phyloP scores from a whole-genome alignment of 306 rosid genomes.

The Gleditsia sinensis region DNA sequence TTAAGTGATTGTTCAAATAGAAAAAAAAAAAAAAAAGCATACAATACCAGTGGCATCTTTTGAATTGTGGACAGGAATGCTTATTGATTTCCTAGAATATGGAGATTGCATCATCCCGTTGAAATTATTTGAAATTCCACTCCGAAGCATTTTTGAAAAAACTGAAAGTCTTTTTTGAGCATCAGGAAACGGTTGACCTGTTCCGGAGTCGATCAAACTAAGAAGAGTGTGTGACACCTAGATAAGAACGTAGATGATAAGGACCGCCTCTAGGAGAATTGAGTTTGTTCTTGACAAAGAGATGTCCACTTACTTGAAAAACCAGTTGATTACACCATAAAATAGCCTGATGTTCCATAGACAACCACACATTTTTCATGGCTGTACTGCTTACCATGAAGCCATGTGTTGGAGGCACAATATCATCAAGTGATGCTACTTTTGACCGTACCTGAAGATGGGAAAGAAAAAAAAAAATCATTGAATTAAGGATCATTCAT shows the following conservation, averaged over 20 bases:
- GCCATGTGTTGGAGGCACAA: slow-evolving; percentile 97
- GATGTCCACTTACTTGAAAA: slow-evolving; percentile 68
- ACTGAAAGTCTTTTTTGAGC: slow-evolving; percentile 62
- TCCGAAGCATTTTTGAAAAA: slow-evolving; percentile 82
- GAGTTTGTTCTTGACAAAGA: slow-evolving; percentile 22
- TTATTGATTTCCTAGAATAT: slow-evolving; percentile 48
- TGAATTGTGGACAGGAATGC: slow-evolving; percentile 45
- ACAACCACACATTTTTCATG: slow-evolving; percentile 97
- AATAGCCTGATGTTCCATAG: slow-evolving; percentile 98
- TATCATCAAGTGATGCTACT: slow-evolving; percentile 82
- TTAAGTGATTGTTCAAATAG: too few relatives aligned
- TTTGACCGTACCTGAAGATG: slow-evolving; percentile 78
- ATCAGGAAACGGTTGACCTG: slow-evolving; percentile 75
- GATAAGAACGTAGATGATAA: slow-evolving; percentile 45
- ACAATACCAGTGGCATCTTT: slow-evolving; percentile 67
- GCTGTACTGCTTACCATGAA: slow-evolving; percentile 93
- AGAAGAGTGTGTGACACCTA: slow-evolving; percentile 96
- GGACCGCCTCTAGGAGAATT: slow-evolving; percentile 33
- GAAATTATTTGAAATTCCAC: slow-evolving; percentile 79
- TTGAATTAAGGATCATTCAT: too few relatives aligned
- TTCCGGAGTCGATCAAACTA: slow-evolving; percentile 77
- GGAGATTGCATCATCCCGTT: slow-evolving; percentile 57
- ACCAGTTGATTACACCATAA: slow-evolving; percentile 98
- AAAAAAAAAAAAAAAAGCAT: slow-evolving; percentile 23
- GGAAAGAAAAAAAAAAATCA: too few relatives aligned